These are phyloP conservation scores for Phytophthora lateralis DNA, from an alignment of 352 stramenopile species.

Conservation along the genomic window DNA sequence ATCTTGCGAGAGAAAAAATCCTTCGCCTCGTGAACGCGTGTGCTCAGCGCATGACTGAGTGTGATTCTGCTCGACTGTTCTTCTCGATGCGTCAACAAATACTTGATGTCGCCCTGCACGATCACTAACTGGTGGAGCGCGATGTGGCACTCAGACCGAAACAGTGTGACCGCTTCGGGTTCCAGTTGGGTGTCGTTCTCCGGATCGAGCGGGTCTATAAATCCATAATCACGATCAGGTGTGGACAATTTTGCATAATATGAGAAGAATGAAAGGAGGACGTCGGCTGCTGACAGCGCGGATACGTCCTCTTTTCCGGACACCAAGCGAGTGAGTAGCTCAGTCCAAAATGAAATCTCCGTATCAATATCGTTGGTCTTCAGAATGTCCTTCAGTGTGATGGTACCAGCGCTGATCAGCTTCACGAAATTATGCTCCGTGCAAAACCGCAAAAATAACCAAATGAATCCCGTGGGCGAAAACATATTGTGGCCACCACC, in stretches of 20 bases:
- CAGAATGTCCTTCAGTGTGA: conserved; percentile 41
- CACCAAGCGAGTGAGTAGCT: conserved; percentile 47
- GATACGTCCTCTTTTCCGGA: conserved; percentile 36
- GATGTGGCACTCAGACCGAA: conserved; percentile 69
- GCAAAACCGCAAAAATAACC: conserved; percentile 78
- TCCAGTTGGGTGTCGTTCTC: conserved; percentile 73
- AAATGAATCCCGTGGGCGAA: conserved; percentile 70
- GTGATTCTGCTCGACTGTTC: conserved; percentile 68
- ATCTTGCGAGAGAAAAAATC: conserved; percentile 80
- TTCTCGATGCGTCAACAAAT: conserved; percentile 52
- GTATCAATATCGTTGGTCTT: conserved; percentile 55
- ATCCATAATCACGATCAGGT: conserved; percentile 48
- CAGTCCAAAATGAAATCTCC: conserved; percentile 71
- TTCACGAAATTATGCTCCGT: conserved; percentile 51
- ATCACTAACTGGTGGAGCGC: conserved; percentile 72
- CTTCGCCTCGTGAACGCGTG: conserved; percentile 52
- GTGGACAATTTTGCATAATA: conserved; percentile 67
- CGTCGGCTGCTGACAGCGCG: conserved; percentile 49
- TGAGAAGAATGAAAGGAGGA: conserved; percentile 63
- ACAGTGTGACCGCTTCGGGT: conserved; percentile 41
- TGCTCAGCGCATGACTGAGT: conserved; percentile 75
- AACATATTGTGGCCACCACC: conserved; percentile 62
- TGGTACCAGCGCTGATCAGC: conserved; percentile 38
- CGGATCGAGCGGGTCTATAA: conserved; percentile 61
- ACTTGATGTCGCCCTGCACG: conserved; percentile 60